These are phyloP conservation scores for Penicillium nordicum DNA, from an alignment of 2,329 filamentous ascomycete species.

Conservation along the genomic window DNA sequence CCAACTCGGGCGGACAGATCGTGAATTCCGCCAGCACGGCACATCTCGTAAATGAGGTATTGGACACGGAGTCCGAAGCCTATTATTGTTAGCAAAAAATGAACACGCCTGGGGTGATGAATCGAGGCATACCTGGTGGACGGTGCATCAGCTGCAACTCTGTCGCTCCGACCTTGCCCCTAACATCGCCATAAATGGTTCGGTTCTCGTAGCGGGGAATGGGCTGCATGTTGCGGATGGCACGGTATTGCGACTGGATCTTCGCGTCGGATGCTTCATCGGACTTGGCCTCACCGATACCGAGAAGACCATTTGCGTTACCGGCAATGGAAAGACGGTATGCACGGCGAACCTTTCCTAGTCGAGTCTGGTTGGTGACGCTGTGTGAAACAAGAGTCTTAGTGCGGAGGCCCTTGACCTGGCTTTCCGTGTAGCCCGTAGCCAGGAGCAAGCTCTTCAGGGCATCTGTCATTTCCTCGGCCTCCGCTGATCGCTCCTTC, in stretches of 20 bases:
- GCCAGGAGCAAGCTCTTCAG: constrained; percentile 54
- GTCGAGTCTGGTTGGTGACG: constrained; percentile 89
- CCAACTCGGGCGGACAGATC: constrained; percentile 82
- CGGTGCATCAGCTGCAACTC: constrained; percentile 76
- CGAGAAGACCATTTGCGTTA: constrained; percentile 79
- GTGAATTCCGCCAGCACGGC: constrained; percentile 76
- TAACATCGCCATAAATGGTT: constrained; percentile 83
- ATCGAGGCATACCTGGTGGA: constrained; percentile 70
- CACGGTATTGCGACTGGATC: constrained; percentile 71
- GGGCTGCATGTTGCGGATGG: constrained; percentile 90
- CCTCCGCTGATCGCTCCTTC: constrained; percentile 27
- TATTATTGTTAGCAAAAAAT: constrained; percentile 38
- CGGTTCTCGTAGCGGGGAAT: constrained; percentile 85
- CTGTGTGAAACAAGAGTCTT: constrained; percentile 71
- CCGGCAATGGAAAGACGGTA: constrained; percentile 81
- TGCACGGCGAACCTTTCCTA: constrained; percentile 81
- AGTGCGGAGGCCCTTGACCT: constrained; percentile 55
- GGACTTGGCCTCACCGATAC: constrained; percentile 86
- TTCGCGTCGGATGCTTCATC: constrained; percentile 66
- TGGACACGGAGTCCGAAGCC: constrained; percentile 93
- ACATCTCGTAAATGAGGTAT: constrained; percentile 90
- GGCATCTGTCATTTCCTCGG: constrained; percentile 36
- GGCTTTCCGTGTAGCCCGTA: constrained; percentile 51
- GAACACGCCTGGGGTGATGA: background rate
- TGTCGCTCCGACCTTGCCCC: constrained; percentile 82